These are phyloP conservation scores for Didymella keratinophila DNA, from an alignment of 2,329 filamentous ascomycete species.

Conservation along the genomic window DNA sequence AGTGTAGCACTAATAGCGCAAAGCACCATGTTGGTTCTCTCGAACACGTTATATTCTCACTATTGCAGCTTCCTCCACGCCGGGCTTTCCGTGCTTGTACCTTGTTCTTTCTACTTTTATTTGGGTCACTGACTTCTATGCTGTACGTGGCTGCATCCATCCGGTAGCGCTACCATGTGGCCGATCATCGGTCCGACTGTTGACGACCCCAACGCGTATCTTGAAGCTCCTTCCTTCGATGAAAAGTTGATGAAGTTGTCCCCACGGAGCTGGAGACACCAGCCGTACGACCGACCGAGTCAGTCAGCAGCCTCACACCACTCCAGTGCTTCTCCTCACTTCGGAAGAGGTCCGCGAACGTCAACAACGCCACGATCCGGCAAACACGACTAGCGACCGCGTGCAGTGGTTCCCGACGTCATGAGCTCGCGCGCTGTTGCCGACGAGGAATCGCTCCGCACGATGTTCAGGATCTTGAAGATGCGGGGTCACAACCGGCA, in stretches of 20 bases:
- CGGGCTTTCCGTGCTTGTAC: not conserved
- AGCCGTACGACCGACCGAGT: slow-evolving; percentile 11
- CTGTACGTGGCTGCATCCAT: not conserved
- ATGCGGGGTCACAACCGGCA: slow-evolving; percentile 19
- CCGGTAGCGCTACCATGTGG: not conserved
- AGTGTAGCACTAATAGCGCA: not conserved
- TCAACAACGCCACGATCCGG: slow-evolving; percentile 7
- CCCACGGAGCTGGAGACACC: not conserved
- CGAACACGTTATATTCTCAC: not conserved
- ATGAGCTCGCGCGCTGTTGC: not conserved
- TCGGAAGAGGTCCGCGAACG: slow-evolving; percentile 13
- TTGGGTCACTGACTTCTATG: not conserved
- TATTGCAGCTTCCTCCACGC: not conserved
- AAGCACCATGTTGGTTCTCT: not conserved
- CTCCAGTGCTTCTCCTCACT: not conserved
- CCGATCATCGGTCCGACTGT: not conserved
- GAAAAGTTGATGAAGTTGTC: not conserved
- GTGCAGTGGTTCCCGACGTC: slow-evolving; percentile 5
- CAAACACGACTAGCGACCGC: not conserved
- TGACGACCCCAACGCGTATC: not conserved
- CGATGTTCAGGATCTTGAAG: not conserved
- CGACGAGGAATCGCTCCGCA: not conserved
- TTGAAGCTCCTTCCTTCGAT: not conserved
- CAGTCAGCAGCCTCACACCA: not conserved
- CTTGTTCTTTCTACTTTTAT: not conserved